Conservation (phyloP, 2,329 filamentous ascomycete genomes). For the Stenocarpella maydis region DNA sequence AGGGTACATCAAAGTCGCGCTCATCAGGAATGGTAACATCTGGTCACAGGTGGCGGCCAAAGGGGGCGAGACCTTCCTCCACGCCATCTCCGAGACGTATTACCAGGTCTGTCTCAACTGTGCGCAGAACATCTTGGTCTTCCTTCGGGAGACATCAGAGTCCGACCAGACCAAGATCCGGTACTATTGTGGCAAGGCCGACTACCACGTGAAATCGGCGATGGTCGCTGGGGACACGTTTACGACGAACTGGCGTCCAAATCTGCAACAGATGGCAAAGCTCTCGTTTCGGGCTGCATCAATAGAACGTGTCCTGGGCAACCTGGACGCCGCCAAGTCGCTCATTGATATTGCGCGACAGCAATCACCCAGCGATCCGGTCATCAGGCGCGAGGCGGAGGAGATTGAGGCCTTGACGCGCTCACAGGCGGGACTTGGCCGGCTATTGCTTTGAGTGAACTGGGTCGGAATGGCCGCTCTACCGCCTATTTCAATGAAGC, state of each 20-base stretch:
- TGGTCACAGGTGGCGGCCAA: conserved; percentile 3
- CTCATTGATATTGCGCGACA: conserved; percentile 4
- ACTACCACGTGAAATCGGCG: not conserved
- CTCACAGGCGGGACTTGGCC: conserved; percentile 19
- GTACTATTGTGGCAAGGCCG: not conserved
- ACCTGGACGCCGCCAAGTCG: not conserved
- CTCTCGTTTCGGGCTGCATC: conserved; percentile 22
- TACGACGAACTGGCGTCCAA: conserved; percentile 14
- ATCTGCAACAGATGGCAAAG: conserved; percentile 22
- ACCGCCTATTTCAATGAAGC: not conserved
- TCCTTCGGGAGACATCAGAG: not conserved
- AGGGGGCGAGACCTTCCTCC: not conserved
- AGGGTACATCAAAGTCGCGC: conserved; percentile 9
- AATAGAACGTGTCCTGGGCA: conserved; percentile 15
- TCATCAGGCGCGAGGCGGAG: conserved; percentile 14
- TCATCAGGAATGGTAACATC: conserved; percentile 5
- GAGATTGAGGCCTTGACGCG: conserved; percentile 8
- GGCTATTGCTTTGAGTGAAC: conserved; percentile 21
- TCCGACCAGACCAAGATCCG: not conserved
- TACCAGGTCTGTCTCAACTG: conserved; percentile 22
- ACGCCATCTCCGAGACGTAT: conserved; percentile 9
- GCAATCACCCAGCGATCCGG: not conserved
- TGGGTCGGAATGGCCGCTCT: not conserved
- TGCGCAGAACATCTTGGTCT: conserved; percentile 17
- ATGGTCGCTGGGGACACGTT: not conserved